phyloP scores from a whole-genome alignment of 805 yeast genomes.

The Zygosaccharomyces pseudorouxii region DNA sequence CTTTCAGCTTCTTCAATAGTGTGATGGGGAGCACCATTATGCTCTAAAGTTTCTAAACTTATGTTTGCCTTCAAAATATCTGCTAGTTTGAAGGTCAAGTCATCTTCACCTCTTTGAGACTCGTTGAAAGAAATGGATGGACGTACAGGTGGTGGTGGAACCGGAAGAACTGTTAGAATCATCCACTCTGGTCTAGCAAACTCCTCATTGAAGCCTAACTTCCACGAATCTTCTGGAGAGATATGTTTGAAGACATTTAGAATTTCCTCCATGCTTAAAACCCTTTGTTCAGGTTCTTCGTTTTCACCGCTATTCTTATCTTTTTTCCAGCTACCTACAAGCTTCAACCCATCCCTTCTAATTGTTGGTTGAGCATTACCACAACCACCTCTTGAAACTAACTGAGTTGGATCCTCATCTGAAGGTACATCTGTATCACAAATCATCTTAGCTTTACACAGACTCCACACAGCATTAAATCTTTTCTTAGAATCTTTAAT shows the following conservation, averaged over 20 bases:
- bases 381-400: slow-evolving; percentile 87
- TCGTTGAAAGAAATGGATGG: slow-evolving; percentile 98
- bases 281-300: slow-evolving; percentile 85
- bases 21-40: slow-evolving; percentile 99
- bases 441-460: slow-evolving; percentile 86
- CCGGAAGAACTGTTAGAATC: slow-evolving; percentile 94
- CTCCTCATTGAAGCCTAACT: slow-evolving; percentile 88
- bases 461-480: slow-evolving; percentile 93
- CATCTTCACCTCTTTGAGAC: slow-evolving; percentile 98
- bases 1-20: slow-evolving; percentile 96
- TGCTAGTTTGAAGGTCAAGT: slow-evolving; percentile 93
- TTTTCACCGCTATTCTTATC: slow-evolving; percentile 74
- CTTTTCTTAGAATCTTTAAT: slow-evolving; percentile 93
- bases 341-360: slow-evolving; percentile 91
- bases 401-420: slow-evolving; percentile 53
- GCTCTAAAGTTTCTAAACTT: slow-evolving; percentile 93
- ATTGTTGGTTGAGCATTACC: slow-evolving; percentile 95
- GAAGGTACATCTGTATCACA: slow-evolving; percentile 84
- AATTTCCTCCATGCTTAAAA: slow-evolving; percentile 83
- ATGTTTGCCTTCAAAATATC: slow-evolving; percentile 96
- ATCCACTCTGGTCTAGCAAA: slow-evolving; percentile 99
- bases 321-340: slow-evolving; percentile 98
- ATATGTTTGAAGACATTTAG: slow-evolving; percentile 89
- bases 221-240: slow-evolving; percentile 71
- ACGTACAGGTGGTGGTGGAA: slow-evolving; percentile 99